These are phyloP conservation scores for Austroboletus olivaceoglutinosus DNA, from an alignment of 1,284 basidiomycete genomes.

Conservation along the genomic window DNA sequence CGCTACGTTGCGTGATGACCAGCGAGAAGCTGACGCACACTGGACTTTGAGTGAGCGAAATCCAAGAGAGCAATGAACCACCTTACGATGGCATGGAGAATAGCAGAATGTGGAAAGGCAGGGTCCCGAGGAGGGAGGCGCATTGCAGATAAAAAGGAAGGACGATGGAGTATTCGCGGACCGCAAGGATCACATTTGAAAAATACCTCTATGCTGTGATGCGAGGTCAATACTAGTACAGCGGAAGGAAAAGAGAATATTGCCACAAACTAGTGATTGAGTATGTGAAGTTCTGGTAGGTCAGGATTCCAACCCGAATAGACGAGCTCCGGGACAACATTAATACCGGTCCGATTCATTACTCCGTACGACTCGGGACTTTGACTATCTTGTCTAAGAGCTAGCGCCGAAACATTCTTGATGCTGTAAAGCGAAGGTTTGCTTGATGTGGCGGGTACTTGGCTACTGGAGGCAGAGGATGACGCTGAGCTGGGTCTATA, in stretches of 20 bases:
- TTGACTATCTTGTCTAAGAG: slow-evolving; percentile 44
- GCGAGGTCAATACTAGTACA: slow-evolving; percentile 1
- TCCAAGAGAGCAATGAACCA: neutral
- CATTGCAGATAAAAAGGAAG: slow-evolving; percentile 77
- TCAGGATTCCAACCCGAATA: slow-evolving; percentile 80
- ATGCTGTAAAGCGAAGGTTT: slow-evolving; percentile 3
- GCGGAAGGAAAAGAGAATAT: slow-evolving; percentile 9
- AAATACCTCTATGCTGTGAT: slow-evolving; percentile 68
- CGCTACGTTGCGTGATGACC: slow-evolving; percentile 67
- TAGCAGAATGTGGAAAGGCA: slow-evolving; percentile 76
- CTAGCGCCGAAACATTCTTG: slow-evolving; percentile 7
- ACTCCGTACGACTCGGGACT: slow-evolving; percentile 49
- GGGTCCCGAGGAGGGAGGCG: slow-evolving; percentile 71
- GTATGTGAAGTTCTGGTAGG: slow-evolving; percentile 65
- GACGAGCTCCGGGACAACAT: slow-evolving; percentile 61
- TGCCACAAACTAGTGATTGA: slow-evolving; percentile 67
- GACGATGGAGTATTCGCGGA: slow-evolving; percentile 71
- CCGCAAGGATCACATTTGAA: slow-evolving; percentile 82
- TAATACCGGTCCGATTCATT: slow-evolving; percentile 38
- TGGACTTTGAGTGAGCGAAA: slow-evolving; percentile 33
- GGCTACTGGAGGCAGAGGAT: slow-evolving; percentile 22
- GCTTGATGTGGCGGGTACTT: slow-evolving; percentile 7
- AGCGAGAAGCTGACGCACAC: slow-evolving; percentile 83
- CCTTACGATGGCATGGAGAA: slow-evolving; percentile 76
- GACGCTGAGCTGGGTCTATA: slow-evolving; percentile 25